phyloP scores from a whole-genome alignment of 2,329 filamentous ascomycete genomes.

The Beauveria scarabaeidicola region DNA sequence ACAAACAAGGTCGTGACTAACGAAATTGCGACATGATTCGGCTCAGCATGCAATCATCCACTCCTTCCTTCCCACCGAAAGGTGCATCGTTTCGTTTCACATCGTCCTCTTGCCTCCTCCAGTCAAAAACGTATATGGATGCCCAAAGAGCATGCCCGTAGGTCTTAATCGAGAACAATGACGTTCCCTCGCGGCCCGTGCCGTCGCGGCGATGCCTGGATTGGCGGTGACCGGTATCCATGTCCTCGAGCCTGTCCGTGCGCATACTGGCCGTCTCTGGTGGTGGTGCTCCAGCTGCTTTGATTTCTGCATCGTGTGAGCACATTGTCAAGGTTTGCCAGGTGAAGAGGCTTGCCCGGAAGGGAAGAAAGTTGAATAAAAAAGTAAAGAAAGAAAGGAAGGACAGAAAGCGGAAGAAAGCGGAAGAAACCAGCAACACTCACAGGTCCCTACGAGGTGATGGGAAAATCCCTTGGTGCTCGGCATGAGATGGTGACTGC shows the following conservation, averaged over 20 bases:
- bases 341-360: not conserved
- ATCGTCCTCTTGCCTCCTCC: not conserved
- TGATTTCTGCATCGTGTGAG: conserved; percentile 8
- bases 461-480: conserved; percentile 1
- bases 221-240: conserved; percentile 5
- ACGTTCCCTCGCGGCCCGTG: not conserved
- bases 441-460: conserved; percentile 10
- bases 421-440: conserved; percentile 6
- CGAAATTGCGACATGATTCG: not conserved
- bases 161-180: conserved; percentile 6
- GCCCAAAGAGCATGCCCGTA: not conserved
- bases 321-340: not conserved
- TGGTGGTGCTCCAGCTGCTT: not conserved
- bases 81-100: not conserved
- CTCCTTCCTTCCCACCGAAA: not conserved
- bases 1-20: not conserved
- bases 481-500: not conserved
- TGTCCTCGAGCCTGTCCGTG: not conserved
- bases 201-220: conserved; percentile 5
- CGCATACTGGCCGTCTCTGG: not conserved
- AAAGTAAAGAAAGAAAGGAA: not conserved
- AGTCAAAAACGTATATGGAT: not conserved
- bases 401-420: no score
- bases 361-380: not conserved
- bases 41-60: not conserved